These are phyloP conservation scores for Cucurbita moschata DNA, from an alignment of 306 rosid genomes.

Conservation along the genomic window DNA sequence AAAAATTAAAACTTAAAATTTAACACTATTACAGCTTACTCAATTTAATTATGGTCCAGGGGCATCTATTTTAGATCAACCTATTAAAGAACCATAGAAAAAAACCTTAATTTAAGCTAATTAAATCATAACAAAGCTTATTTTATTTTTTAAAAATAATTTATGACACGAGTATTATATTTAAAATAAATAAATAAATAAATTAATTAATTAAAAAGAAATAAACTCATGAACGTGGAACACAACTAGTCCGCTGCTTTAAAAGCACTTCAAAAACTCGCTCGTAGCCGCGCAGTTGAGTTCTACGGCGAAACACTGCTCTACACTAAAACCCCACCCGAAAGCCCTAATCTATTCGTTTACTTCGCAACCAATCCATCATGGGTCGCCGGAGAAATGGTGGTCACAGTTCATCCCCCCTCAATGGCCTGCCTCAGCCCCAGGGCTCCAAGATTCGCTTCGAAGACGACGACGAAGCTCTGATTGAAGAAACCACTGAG, in stretches of 20 bases:
- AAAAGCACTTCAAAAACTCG: background rate
- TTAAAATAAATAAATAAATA: too few species aligned
- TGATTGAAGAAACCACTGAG: constrained; percentile 33
- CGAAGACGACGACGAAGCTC: constrained; percentile 42
- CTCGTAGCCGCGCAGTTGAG: background rate
- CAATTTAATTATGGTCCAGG: too few species aligned
- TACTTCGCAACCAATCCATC: background rate
- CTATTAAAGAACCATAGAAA: too few species aligned
- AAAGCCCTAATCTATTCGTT: constrained; percentile 1
- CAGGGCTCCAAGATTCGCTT: constrained; percentile 35
- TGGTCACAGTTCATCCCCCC: constrained; percentile 13
- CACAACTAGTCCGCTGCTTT: background rate
- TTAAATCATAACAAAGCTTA: too few species aligned
- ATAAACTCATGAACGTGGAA: background rate
- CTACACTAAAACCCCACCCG: background rate
- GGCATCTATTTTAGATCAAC: too few species aligned
- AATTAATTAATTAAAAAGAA: too few species aligned
- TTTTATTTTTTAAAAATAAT: too few species aligned
- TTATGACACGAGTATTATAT: too few species aligned
- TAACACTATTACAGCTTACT: too few species aligned
- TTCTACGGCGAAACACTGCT: background rate
- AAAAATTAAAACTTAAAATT: too few species aligned
- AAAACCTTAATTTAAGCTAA: too few species aligned
- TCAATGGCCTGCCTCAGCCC: constrained; percentile 8
- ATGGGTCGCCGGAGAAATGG: constrained; percentile 61